Evolutionary conservation across 352 stramenopile species (phyloP).

Genomic region (Pythium dissotocum): DNA sequence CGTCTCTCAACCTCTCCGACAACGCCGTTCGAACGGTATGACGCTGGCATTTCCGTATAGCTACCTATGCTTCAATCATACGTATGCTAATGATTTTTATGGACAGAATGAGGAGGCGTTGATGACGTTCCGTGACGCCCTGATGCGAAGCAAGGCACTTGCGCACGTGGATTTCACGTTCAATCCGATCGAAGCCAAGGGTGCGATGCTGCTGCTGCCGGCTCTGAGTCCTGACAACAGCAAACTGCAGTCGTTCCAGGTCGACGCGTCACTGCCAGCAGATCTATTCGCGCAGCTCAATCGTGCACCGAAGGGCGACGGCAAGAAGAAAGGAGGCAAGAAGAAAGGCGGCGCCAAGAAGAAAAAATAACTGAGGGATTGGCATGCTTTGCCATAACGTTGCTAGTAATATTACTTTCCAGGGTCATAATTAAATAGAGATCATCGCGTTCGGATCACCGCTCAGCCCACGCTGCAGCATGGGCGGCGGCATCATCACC

Average conservation of each 20-base stretch:
- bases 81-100: not conserved
- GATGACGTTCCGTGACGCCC: conserved; percentile 58
- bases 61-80: too few relatives aligned
- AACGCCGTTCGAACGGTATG: conserved; percentile 76
- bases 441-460: conserved; percentile 28
- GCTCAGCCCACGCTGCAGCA: conserved; percentile 20
- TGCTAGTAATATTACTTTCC: conserved; percentile 5
- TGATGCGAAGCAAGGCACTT: conserved; percentile 65
- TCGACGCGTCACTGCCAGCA: conserved; percentile 68
- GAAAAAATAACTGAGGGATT: conserved; percentile 42
- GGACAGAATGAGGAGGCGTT: conserved; percentile 30
- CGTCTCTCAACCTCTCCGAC: conserved; percentile 74
- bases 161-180: conserved; percentile 78
- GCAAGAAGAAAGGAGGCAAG: conserved; percentile 82
- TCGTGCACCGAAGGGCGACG: conserved; percentile 61
- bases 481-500: conserved; percentile 3
- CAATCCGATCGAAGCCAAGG: conserved; percentile 70
- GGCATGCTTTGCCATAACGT: not conserved
- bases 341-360: conserved; percentile 66
- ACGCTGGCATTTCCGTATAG: not conserved
- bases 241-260: conserved; percentile 73
- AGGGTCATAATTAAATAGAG: conserved; percentile 32
- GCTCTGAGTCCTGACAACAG: conserved; percentile 53
- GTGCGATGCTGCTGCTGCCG: conserved; percentile 60
- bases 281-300: conserved; percentile 79